A percentile compares a stretch with the other conserved stretches of the same genome.
Evolutionary conservation across 2,329 filamentous ascomycete genomes (phyloP).

Genomic region (Parastagonospora avenae): DNA sequence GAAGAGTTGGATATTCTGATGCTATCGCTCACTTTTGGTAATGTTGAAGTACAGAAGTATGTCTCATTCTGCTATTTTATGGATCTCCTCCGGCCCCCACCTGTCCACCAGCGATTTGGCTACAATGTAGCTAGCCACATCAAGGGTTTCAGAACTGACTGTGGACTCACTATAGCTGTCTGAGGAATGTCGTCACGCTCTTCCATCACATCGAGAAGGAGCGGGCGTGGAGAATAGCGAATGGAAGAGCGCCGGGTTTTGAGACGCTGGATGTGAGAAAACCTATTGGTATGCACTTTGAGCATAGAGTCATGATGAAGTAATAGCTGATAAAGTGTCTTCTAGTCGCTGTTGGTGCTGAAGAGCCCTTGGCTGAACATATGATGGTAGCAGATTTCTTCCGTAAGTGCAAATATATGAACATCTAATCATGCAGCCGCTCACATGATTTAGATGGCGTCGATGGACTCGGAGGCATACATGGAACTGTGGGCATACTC

Average conservation of each 20-base stretch:
- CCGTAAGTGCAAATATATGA: slow-evolving; percentile 61
- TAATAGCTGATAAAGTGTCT: neutral
- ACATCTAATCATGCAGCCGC: neutral
- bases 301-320: neutral
- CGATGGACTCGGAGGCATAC: slow-evolving; percentile 57
- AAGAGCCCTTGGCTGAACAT: slow-evolving; percentile 83
- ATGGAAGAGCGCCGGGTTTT: slow-evolving; percentile 72
- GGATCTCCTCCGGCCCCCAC: neutral
- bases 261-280: slow-evolving; percentile 72
- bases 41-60: slow-evolving; percentile 85
- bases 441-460: slow-evolving; percentile 48
- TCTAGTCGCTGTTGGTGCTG: slow-evolving; percentile 78
- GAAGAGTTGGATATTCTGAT: slow-evolving; percentile 87
- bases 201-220: slow-evolving; percentile 94
- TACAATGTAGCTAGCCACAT: neutral
- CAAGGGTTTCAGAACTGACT: neutral
- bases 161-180: slow-evolving; percentile 61
- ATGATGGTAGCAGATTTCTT: slow-evolving; percentile 75
- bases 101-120: neutral
- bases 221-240: slow-evolving; percentile 76
- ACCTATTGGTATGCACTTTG: slow-evolving; percentile 62
- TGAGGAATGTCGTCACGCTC: slow-evolving; percentile 85
- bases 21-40: slow-evolving; percentile 91
- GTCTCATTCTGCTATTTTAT: neutral
- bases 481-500: slow-evolving; percentile 45